These are phyloP conservation scores for Eucalyptus viminalis DNA, from an alignment of 345 rosid genomes.

Conservation along the genomic window DNA sequence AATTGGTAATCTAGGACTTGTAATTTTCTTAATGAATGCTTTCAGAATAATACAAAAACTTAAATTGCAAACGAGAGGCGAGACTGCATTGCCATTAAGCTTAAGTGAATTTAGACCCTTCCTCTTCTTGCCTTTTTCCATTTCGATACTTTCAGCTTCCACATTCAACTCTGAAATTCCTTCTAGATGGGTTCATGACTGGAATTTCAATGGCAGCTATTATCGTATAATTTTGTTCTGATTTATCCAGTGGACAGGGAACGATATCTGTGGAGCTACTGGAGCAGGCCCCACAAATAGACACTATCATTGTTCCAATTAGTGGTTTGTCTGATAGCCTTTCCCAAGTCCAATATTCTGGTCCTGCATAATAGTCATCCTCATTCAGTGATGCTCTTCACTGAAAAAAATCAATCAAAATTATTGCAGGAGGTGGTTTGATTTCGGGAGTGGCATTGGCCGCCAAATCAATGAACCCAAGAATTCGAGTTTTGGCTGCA, in stretches of 20 bases:
- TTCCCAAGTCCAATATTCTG: neutral
- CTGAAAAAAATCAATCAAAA: neutral
- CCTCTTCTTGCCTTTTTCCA: neutral
- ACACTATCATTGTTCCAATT: conserved; percentile 70
- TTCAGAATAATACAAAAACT: neutral
- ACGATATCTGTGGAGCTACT: conserved; percentile 74
- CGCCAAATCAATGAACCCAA: conserved; percentile 82
- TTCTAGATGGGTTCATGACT: neutral
- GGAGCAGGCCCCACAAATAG: conserved; percentile 61
- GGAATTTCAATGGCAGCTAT: neutral
- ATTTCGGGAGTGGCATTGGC: conserved; percentile 92
- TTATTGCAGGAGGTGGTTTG: conserved; percentile 62
- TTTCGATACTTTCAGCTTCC: neutral
- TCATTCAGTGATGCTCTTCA: neutral
- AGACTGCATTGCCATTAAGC: neutral
- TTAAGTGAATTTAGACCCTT: neutral
- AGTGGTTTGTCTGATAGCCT: conserved; percentile 37
- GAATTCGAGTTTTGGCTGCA: conserved; percentile 65
- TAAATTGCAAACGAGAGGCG: neutral
- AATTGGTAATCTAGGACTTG: neutral
- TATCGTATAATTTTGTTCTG: neutral
- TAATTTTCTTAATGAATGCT: neutral
- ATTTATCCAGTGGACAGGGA: conserved; percentile 72
- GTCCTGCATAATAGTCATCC: neutral
- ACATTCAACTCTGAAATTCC: neutral